Evolutionary conservation across 148 eudicot species (phyloP).

Genomic region (Talinum fruticosum): DNA sequence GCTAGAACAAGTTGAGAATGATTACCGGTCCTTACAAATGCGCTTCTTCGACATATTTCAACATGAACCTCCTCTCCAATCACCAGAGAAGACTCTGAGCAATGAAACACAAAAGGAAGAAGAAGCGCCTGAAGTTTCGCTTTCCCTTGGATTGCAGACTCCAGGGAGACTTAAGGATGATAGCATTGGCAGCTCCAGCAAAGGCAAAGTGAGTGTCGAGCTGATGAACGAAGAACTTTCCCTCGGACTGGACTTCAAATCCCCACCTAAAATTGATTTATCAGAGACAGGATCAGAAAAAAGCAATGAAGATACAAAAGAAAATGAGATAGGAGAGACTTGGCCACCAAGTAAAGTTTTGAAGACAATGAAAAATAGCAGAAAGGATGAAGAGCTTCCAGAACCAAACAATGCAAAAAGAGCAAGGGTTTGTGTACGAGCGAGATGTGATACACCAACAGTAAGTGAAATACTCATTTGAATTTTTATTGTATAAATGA

Average conservation of each 20-base stretch:
- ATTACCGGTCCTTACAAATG: slow-evolving; percentile 51
- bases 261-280: slow-evolving; percentile 20
- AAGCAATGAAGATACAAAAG: slow-evolving; percentile 34
- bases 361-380: slow-evolving; percentile 36
- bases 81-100: slow-evolving; percentile 7
- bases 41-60: slow-evolving; percentile 35
- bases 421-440: slow-evolving; percentile 83
- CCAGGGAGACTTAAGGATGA: slow-evolving; percentile 24
- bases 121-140: slow-evolving; percentile 56
- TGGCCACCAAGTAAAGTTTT: slow-evolving; percentile 45
- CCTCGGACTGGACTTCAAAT: slow-evolving; percentile 37
- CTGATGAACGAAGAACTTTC: slow-evolving; percentile 39
- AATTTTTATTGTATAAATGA: neutral
- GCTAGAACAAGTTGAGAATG: slow-evolving; percentile 44
- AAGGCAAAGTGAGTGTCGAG: slow-evolving; percentile 21
- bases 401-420: slow-evolving; percentile 44
- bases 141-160: slow-evolving; percentile 51
- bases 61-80: slow-evolving; percentile 25
- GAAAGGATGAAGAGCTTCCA: slow-evolving; percentile 40
- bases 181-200: slow-evolving; percentile 20
- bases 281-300: slow-evolving; percentile 28
- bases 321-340: slow-evolving; percentile 39
- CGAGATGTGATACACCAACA: slow-evolving; percentile 73
- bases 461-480: slow-evolving; percentile 37
- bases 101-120: slow-evolving; percentile 14